Evolutionary conservation across 495 filamentous ascomycete species (phyloP), one percentile per base, ranked within the genome.

Genomic region (Hypomontagnella monticulosa): DNA sequence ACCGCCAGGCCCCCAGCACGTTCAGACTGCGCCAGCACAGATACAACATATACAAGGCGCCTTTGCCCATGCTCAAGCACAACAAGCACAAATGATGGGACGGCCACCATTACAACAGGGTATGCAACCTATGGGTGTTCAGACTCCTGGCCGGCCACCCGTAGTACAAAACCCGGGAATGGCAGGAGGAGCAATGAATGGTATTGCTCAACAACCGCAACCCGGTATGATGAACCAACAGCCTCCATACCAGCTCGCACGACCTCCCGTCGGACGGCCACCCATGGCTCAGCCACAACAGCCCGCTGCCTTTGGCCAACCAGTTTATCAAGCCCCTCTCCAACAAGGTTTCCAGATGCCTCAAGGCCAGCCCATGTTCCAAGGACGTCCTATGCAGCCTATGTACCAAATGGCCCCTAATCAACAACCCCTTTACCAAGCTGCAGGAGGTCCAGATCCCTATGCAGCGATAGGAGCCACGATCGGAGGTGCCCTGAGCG

Each of bases 1-100:
- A 10, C 71, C 71, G 2, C 66, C 69, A 32, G 61, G 66, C 15
- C 40, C 48, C 6, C 51, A 53, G 14, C 71, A 73, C 27, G 61
- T 69, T 10, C 42, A 66, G 37, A 71, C 69, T 4, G 59, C 66
- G 16, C 71, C 71, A 14, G 18, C 66, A 4, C 71, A 73, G 16
- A 38, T 44, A 33, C 71, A 71, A 10, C 32, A 52, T 11, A 3
- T 64, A 16, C 54, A 42, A 40, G 46, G 49, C 2, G 19, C 32
- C n/a, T 32, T 14, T 18, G 59, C 20, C 43, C 12, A 19, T 18
- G 59, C 20, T 49, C 12, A 14, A 15, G 18, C 55, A 52, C 61
- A 53, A 14, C 15, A 61, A 23, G 20, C 23, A 11, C 67, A 66
- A 15, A 30, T 41, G 10, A 38, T 43, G 14, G 50, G 14, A n/a